Base-by-base conservation (phyloP, 345 rosid species). In the Eutrema japonicum region DNA sequence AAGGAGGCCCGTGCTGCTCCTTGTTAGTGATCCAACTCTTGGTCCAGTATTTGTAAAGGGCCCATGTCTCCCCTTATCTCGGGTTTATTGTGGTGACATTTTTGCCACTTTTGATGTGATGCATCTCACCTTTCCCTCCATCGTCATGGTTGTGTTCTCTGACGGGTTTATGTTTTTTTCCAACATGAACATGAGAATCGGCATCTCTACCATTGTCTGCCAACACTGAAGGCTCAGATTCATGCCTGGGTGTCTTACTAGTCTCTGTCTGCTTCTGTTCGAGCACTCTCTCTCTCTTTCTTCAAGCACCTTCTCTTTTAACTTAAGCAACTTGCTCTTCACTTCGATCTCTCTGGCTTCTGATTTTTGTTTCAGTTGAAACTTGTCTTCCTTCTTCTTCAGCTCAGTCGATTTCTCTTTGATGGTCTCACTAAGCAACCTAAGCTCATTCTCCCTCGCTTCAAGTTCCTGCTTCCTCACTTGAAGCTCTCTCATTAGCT, bases 11-110 rank as follows among this genome's bases (percentile, higher is more conserved):
- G 73, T 84, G 83, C 42, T 81, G 64, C 16, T 82, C 30, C 71
- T 73, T 18, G 57, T 65, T 66, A 11, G 29, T 12, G 37, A 6
- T 73, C 48, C 70, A 27, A 47, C 36, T 27, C 75, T 41, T 33
- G 11, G 70, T 80, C 96, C 97, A 86, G 18, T 85, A 81, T 81
- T 77, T 89, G 69, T 84, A 93, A 37, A 91, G 80, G 10, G 97
- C 97, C 98, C 97, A 91, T 32, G 81, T 87, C 83, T 93, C 97
- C 11, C 97, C 96, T 68, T 80, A 80, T 61, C 79, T 79, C 70
- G 98, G 98, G 79, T 79, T 4, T 37, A 56, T 8, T 4, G 58
- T 82, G 35, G 81, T 66, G 64, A 72, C 3, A 62, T 9, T 77
- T 48, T 64, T 37, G 37, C 75, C 26, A 60, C 51, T 52, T 66